Evolutionary conservation across 2,329 filamentous ascomycete genomes (phyloP), one percentile per base, ranked within the genome.

Genomic region (Trichoderma sp.): DNA sequence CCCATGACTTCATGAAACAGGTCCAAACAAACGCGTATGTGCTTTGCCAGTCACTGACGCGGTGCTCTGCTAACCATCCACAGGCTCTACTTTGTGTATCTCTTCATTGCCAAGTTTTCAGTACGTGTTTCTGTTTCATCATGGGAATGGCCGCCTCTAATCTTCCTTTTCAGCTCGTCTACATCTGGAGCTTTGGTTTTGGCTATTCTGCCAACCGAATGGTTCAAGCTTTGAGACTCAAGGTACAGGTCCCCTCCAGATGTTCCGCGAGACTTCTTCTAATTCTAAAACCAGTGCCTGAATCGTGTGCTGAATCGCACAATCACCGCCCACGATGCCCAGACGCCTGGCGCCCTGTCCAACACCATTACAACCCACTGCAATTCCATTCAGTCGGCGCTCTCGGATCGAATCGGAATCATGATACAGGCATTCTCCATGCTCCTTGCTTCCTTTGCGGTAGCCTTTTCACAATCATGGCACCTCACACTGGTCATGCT

Each of bases 71-170:
- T 52, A 19, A 52, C 6, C 3, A 12, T n/a, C 12, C 3, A 14
- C 19, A 85, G 83, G 7, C 71, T 85, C n/a, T 84, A 80, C 67
- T 85, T 87, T 66, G 75, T 87, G 15, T 87, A 86, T 69, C 76
- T 88, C 1, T 87, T 87, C 67, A 75, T 85, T 21, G 84, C 74
- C 15, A 84, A 84, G 63, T 83, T 87, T 45, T 68, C 77, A 4
- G 73, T 86, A n/a, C 81, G 79, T 0, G 87, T 67, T 70, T 84
- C 19, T 83, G 84, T 39, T 39, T 66, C 82, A 83, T 68, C 83
- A 85, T 74, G 68, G 74, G 67, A n/a, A 19, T 14, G 5, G 24
- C 24, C 19, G 19, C 48, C 24, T 59, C 2, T 17, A 39, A 39
- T 55, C 45, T 47, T 10, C 44, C 41, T 10, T 50, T 2, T 14